These are phyloP conservation scores for Cordyceps farinosa DNA, from an alignment of 2,329 filamentous ascomycete genomes.

Conservation along the genomic window DNA sequence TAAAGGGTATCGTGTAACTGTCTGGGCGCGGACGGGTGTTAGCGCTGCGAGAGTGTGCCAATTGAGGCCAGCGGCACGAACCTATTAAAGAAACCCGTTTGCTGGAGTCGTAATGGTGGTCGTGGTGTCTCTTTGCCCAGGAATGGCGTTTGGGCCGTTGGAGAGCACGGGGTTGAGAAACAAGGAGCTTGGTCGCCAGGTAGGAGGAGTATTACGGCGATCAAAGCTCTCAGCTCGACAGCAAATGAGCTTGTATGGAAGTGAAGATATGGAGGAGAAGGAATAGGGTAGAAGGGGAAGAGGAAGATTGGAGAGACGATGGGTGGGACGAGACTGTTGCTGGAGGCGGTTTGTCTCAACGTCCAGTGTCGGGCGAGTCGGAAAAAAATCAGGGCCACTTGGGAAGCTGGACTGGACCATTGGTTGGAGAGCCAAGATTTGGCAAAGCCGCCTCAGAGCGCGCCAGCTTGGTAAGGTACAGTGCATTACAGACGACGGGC, in stretches of 20 bases:
- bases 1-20: conserved; percentile 42
- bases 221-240: conserved; percentile 11
- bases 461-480: background rate
- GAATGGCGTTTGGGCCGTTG: conserved; percentile 5
- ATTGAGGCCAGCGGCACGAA: conserved; percentile 21
- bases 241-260: conserved; percentile 18
- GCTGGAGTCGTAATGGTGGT: conserved; percentile 7
- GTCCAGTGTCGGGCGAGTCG: conserved; percentile 16
- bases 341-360: conserved; percentile 14
- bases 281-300: conserved; percentile 9
- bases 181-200: conserved; percentile 12
- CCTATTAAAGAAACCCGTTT: conserved; percentile 32
- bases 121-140: conserved; percentile 1
- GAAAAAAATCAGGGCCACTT: conserved; percentile 12
- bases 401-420: conserved; percentile 5
- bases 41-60: background rate
- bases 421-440: conserved; percentile 6
- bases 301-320: conserved; percentile 12
- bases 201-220: conserved; percentile 13
- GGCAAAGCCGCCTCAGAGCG: conserved; percentile 1
- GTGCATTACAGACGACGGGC: background rate
- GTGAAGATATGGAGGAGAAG: conserved; percentile 15
- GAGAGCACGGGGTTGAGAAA: conserved; percentile 3
- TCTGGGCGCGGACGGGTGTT: conserved; percentile 18
- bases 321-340: conserved; percentile 16